Evolutionary conservation across 257 asterid genomes (phyloP).

Genomic region (Solanum chiquidenum): DNA sequence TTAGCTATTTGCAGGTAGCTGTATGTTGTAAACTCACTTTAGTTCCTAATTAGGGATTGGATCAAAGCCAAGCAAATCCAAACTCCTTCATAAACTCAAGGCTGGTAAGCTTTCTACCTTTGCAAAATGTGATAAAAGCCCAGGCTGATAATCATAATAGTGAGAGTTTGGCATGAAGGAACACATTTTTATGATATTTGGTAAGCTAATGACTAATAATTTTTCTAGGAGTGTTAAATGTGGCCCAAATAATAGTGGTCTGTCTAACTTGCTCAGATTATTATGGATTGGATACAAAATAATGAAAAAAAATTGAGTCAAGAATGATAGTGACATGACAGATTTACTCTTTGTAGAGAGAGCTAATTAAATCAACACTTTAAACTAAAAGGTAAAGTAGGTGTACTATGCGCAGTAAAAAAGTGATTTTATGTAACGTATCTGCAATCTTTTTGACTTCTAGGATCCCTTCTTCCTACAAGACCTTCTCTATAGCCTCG

Average conservation of each 20-base stretch:
- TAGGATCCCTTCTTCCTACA: not conserved
- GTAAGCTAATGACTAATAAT: not conserved
- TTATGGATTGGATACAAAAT: not conserved
- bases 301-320: not conserved
- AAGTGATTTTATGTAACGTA: not conserved
- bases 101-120: not conserved
- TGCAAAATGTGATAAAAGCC: not conserved
- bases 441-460: not conserved
- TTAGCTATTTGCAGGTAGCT: not conserved
- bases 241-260: not conserved
- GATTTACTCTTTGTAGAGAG: not conserved
- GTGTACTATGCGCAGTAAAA: not conserved
- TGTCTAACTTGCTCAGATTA: no score
- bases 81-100: not conserved
- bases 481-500: not conserved
- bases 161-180: not conserved
- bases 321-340: not conserved
- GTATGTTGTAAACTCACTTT: not conserved
- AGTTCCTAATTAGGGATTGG: not conserved
- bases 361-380: not conserved
- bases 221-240: not conserved
- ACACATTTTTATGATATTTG: not conserved
- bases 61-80: not conserved
- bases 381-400: not conserved
- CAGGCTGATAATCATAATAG: not conserved